phyloP scores from a whole-genome alignment of 2,329 filamentous ascomycete genomes.

The Colletotrichum spinosum region DNA sequence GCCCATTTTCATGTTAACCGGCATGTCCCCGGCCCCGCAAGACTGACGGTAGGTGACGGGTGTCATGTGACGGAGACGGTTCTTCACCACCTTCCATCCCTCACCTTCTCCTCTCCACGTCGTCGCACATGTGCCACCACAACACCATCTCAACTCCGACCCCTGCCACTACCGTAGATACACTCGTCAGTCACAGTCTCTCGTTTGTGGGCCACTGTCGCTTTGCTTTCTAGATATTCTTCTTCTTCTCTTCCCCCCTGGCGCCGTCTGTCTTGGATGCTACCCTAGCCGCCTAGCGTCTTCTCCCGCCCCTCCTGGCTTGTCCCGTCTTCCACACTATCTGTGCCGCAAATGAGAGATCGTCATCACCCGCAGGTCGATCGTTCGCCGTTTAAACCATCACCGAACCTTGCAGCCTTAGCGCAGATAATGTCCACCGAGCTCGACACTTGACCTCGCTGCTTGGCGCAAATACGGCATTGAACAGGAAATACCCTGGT shows the following conservation, averaged over 20 bases:
- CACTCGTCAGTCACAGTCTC: constrained; percentile 1
- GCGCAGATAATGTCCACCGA: constrained; percentile 26
- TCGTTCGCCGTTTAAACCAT: constrained; percentile 35
- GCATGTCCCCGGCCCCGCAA: no score
- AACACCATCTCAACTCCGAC: constrained; percentile 25
- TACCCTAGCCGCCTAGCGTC: constrained; percentile 19
- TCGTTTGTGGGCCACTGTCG: background rate
- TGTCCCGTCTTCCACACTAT: constrained; percentile 27
- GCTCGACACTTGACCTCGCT: constrained; percentile 15
- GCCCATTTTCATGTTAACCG: no score
- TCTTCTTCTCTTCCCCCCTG: constrained; percentile 13
- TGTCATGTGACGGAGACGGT: no score
- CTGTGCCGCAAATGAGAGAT: constrained; percentile 35
- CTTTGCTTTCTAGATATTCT: constrained; percentile 3
- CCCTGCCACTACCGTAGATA: constrained; percentile 23
- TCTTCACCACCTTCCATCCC: background rate
- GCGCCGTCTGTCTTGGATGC: constrained; percentile 11
- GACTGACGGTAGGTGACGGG: no score
- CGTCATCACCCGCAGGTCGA: constrained; percentile 36
- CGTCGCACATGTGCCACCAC: background rate
- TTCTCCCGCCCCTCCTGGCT: constrained; percentile 10
- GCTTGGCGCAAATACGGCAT: constrained; percentile 18
- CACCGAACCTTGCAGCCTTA: constrained; percentile 36
- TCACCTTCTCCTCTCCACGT: background rate
- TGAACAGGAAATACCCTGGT: no score